These are phyloP conservation scores for Talaromyces liani DNA, from an alignment of 495 filamentous ascomycete species.

Conservation along the genomic window DNA sequence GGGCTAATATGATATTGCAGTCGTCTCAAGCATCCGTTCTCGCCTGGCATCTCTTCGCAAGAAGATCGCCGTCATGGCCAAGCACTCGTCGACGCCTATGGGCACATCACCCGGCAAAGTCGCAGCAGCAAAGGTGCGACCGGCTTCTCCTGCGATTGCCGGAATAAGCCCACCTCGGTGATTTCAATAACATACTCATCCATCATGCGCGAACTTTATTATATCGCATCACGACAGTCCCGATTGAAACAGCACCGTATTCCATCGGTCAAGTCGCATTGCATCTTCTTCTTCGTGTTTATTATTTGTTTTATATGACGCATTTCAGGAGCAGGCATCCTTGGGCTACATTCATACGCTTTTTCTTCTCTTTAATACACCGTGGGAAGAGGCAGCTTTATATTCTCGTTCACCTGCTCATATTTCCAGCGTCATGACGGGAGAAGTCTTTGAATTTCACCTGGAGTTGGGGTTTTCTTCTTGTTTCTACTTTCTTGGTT, in stretches of 20 bases:
- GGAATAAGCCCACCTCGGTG: conserved; percentile 30
- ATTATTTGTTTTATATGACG: conserved; percentile 4
- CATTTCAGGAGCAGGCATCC: conserved; percentile 7
- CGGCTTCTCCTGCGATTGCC: conserved; percentile 7
- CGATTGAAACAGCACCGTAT: not conserved
- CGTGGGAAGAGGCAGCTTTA: not conserved
- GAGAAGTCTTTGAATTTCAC: not conserved
- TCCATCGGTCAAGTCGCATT: not conserved
- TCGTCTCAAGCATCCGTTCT: conserved; percentile 52
- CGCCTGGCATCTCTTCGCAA: conserved; percentile 48
- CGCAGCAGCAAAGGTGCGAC: conserved; percentile 1
- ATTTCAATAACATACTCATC: conserved; percentile 42
- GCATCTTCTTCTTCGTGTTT: not conserved
- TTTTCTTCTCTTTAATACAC: not conserved
- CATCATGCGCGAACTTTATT: conserved; percentile 46
- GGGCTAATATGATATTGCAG: conserved; percentile 27
- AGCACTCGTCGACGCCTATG: conserved; percentile 39
- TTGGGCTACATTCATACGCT: conserved; percentile 19
- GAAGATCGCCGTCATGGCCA: conserved; percentile 48
- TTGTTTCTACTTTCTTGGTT: conserved; percentile 4
- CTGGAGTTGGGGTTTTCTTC: not conserved
- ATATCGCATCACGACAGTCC: not conserved
- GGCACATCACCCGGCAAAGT: conserved; percentile 8
- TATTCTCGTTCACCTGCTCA: not conserved
- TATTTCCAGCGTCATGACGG: not conserved